Evolutionary conservation across 2,329 filamentous ascomycete species (phyloP).

Genomic region (Pseudogymnoascus sp.): DNA sequence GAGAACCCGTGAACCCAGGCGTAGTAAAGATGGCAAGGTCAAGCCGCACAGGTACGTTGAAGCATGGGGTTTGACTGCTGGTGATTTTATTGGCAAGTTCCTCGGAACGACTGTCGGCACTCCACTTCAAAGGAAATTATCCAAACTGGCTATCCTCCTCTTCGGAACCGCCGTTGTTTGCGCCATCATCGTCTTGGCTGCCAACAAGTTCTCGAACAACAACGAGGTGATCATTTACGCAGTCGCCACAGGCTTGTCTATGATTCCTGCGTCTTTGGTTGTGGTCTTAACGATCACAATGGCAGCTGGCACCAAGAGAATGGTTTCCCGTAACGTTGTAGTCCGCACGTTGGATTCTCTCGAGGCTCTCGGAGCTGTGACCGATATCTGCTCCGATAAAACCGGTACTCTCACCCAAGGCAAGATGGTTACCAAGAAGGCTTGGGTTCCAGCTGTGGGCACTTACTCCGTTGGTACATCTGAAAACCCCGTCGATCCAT

Average conservation of each 20-base stretch:
- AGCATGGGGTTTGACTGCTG: slow-evolving; percentile 34
- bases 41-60: slow-evolving; percentile 39
- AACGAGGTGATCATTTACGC: slow-evolving; percentile 55
- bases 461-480: slow-evolving; percentile 44
- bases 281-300: slow-evolving; percentile 61
- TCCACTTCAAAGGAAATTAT: slow-evolving; percentile 57
- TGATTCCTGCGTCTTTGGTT: slow-evolving; percentile 55
- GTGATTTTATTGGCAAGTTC: slow-evolving; percentile 50
- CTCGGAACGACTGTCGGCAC: slow-evolving; percentile 58
- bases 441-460: slow-evolving; percentile 44
- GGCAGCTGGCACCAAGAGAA: slow-evolving; percentile 50
- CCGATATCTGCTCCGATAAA: slow-evolving; percentile 48
- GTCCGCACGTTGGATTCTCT: slow-evolving; percentile 48
- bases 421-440: slow-evolving; percentile 48
- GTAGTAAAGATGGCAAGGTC: slow-evolving; percentile 39
- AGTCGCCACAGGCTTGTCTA: slow-evolving; percentile 48
- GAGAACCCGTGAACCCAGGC: slow-evolving; percentile 37
- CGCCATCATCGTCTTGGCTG: slow-evolving; percentile 55
- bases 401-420: slow-evolving; percentile 45
- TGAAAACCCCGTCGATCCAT: slow-evolving; percentile 42
- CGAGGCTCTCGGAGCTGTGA: slow-evolving; percentile 48
- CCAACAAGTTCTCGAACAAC: slow-evolving; percentile 43
- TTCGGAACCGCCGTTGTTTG: slow-evolving; percentile 56
- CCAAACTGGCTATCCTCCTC: slow-evolving; percentile 53
- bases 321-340: slow-evolving; percentile 48